Evolutionary conservation across 495 filamentous ascomycete species (phyloP).

Genomic region (Penicillium roqueforti): DNA sequence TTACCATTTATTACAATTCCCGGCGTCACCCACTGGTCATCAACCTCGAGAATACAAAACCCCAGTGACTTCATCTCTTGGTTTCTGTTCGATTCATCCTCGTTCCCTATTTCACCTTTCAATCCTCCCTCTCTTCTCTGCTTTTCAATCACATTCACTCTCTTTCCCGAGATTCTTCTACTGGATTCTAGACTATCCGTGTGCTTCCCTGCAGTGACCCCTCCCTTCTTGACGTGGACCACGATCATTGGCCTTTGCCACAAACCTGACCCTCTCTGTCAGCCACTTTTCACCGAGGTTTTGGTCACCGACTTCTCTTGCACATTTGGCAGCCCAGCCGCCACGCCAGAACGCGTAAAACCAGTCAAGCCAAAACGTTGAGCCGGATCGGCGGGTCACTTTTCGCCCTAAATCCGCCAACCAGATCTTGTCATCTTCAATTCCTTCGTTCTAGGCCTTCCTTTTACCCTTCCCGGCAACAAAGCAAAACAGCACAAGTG

Average conservation of each 20-base stretch:
- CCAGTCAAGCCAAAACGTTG: constrained; percentile 29
- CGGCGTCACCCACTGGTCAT: neutral
- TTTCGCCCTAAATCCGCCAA: constrained; percentile 24
- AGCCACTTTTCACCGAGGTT: constrained; percentile 27
- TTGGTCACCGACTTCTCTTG: constrained; percentile 31
- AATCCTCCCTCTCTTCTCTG: neutral
- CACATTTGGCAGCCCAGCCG: constrained; percentile 14
- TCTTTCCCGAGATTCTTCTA: neutral
- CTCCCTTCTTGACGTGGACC: constrained; percentile 39
- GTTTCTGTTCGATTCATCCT: neutral
- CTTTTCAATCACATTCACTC: neutral
- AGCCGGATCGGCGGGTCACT: constrained; percentile 29
- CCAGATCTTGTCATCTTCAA: constrained; percentile 14
- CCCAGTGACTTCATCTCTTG: constrained; percentile 5
- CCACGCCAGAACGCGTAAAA: constrained; percentile 16
- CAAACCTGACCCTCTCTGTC: constrained; percentile 30
- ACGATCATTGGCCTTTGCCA: constrained; percentile 34
- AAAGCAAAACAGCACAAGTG: constrained; percentile 17
- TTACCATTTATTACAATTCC: neutral
- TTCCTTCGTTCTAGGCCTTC: constrained; percentile 37
- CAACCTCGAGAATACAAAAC: neutral
- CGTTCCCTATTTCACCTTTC: neutral
- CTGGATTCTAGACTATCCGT: constrained; percentile 15
- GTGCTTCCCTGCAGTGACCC: constrained; percentile 25
- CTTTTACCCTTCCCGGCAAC: constrained; percentile 17